phyloP scores from a whole-genome alignment of 495 filamentous ascomycete genomes.

The Platismatia glauca region DNA sequence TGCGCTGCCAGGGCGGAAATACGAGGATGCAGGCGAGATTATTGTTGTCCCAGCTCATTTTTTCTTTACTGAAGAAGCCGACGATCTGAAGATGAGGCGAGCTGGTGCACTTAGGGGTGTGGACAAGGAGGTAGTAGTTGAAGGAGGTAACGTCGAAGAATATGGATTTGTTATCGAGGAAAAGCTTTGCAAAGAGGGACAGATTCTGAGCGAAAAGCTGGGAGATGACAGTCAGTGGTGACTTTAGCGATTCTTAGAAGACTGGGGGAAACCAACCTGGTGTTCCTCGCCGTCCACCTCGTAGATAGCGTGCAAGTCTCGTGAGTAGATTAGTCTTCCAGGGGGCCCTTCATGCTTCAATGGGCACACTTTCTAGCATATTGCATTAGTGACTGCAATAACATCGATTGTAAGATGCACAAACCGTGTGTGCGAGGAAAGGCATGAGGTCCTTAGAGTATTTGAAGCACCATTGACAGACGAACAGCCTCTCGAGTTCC shows the following conservation, averaged over 20 bases:
- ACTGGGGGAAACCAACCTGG: constrained; percentile 22
- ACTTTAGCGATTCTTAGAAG: background rate
- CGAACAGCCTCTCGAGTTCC: constrained; percentile 58
- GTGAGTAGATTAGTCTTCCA: constrained; percentile 47
- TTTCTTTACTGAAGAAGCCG: constrained; percentile 98
- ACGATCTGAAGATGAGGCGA: constrained; percentile 49
- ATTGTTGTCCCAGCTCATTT: constrained; percentile 97
- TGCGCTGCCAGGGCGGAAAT: constrained; percentile 91
- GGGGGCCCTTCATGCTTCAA: constrained; percentile 27
- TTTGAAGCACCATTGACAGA: constrained; percentile 90
- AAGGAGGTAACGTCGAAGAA: constrained; percentile 96
- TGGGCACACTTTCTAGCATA: constrained; percentile 37
- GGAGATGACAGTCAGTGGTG: constrained; percentile 3
- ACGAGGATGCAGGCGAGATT: constrained; percentile 95
- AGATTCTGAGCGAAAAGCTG: constrained; percentile 91
- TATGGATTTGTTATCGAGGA: constrained; percentile 95
- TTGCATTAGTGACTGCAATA: constrained; percentile 32
- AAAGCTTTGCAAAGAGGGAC: constrained; percentile 94
- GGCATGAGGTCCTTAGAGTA: constrained; percentile 67
- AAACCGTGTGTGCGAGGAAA: constrained; percentile 47
- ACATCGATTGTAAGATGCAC: constrained; percentile 25
- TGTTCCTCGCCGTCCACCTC: constrained; percentile 85
- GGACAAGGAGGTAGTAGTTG: constrained; percentile 83
- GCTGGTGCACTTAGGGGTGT: constrained; percentile 38
- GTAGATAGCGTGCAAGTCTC: constrained; percentile 61